These are phyloP conservation scores for Rhodotorula taiwanensis DNA, from an alignment of 768 basidiomycete genomes.

Conservation along the genomic window DNA sequence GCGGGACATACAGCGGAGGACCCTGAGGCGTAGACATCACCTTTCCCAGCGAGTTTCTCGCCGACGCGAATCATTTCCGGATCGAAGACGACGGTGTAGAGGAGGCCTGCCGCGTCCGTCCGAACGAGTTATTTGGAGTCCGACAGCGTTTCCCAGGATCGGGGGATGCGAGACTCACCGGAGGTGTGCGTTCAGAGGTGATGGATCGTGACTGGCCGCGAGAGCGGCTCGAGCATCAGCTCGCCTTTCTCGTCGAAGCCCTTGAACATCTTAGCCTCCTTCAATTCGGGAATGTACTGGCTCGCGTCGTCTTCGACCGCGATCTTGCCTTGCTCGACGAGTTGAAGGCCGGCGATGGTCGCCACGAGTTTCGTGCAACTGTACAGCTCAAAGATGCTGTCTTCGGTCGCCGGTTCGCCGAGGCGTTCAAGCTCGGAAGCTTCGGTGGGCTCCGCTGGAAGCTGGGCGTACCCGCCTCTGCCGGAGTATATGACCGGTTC, in stretches of 20 bases:
- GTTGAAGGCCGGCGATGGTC: constrained; percentile 40
- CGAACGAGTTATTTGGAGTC: too few relatives aligned
- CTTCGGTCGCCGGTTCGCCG: not conserved
- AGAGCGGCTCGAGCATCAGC: constrained; percentile 29
- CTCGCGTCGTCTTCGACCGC: constrained; percentile 38
- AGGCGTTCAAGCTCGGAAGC: not conserved
- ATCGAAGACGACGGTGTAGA: too few relatives aligned
- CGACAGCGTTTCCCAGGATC: too few relatives aligned
- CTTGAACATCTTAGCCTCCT: constrained; percentile 33
- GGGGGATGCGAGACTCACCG: too few relatives aligned
- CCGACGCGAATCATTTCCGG: too few relatives aligned
- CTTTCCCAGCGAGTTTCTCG: too few relatives aligned
- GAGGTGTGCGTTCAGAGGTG: constrained; percentile 43
- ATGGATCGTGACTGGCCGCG: constrained; percentile 39
- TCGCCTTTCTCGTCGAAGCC: constrained; percentile 30
- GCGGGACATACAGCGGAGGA: too few relatives aligned
- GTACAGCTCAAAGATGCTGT: constrained; percentile 3
- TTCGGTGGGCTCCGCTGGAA: not conserved
- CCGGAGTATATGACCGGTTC: not conserved
- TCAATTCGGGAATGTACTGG: constrained; percentile 39
- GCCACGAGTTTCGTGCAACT: constrained; percentile 30
- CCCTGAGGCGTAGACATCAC: too few relatives aligned
- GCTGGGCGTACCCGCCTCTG: not conserved
- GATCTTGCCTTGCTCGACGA: constrained; percentile 41
- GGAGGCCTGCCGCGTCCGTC: too few relatives aligned